phyloP scores from a whole-genome alignment of 371 early-diverging fungal genomes.

The Actinomortierella wolfii region DNA sequence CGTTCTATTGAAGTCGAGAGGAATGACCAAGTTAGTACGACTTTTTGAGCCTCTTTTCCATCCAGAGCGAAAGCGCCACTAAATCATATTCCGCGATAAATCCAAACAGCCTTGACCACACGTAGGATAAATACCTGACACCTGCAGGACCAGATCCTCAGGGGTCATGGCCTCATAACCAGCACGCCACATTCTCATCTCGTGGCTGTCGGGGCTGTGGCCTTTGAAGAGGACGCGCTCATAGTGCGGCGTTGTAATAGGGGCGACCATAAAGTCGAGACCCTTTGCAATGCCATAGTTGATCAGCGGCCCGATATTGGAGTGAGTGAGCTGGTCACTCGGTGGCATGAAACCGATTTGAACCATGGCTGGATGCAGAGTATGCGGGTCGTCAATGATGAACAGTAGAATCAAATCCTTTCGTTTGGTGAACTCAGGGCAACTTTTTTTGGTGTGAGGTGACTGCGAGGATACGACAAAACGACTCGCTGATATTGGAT shows the following conservation, averaged over 20 bases:
- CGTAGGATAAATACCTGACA: slow-evolving; percentile 32
- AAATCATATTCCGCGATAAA: too few species aligned
- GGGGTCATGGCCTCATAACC: slow-evolving; percentile 35
- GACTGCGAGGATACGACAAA: too few species aligned
- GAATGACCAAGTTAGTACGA: background rate
- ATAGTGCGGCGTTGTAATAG: slow-evolving; percentile 58
- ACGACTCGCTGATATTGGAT: too few species aligned
- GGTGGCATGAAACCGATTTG: slow-evolving; percentile 44
- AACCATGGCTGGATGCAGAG: slow-evolving; percentile 16
- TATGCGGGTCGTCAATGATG: slow-evolving; percentile 7
- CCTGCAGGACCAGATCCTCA: slow-evolving; percentile 29
- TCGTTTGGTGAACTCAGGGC: background rate
- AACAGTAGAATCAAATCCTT: background rate
- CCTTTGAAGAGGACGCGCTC: slow-evolving; percentile 53
- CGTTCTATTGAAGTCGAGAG: slow-evolving; percentile 42
- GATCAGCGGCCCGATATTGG: slow-evolving; percentile 50
- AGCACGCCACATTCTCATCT: slow-evolving; percentile 30
- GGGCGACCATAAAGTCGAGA: slow-evolving; percentile 65
- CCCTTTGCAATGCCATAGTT: slow-evolving; percentile 52
- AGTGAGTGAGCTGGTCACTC: slow-evolving; percentile 18
- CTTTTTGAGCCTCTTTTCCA: background rate
- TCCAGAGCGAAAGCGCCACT: background rate
- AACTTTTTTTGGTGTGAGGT: background rate
- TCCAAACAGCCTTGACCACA: too few species aligned
- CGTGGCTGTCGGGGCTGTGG: slow-evolving; percentile 13